Evolutionary conservation across 805 yeast species (phyloP), one percentile per base, ranked within the genome.

Genomic region (Grigorovia yakushimaensis): DNA sequence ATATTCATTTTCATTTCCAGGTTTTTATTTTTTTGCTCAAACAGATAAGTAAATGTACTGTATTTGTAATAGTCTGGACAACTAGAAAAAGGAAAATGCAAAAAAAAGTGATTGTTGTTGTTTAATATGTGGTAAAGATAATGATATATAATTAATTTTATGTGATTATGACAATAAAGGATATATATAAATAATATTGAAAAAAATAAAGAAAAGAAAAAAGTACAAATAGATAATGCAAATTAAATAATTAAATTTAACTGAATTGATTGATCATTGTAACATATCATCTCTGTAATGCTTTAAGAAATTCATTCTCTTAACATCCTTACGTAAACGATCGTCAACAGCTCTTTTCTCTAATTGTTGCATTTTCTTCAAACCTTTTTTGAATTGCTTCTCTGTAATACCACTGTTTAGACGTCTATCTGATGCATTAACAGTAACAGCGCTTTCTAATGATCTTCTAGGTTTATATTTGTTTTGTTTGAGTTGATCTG

Each of bases 261-360:
- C 7, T 7, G 4, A 6, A 21, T 21, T 15, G 33, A 39, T 27
- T 3, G 17, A 30, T 39, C 51, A 56, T 49, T 60, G 67, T 42
- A 87, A 70, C 55, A 85, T 66, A 59, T 79, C 82, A 61, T 88
- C 95, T 61, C 95, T 76, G 72, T 67, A 87, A 62, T 93, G 95
- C 27, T 79, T 78, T 73, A 91, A 96, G 73, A 79, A 76, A 67
- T 91, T 93, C 62, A 81, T 71, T 61, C 78, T 78, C 64, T 79
- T 84, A 47, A 79, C 76, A 27, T 86, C 84, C 52, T 80, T 69
- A 37, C 67, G 62, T 45, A 71, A 52, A 21, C 65, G 57, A 51
- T 63, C 65, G 51, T 67, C 66, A 52, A 67, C 68, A 59, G 69
- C 69, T 65, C 66, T 73, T 70, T 69, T 69, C 61, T 69, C 78